Conservation (phyloP, 2,329 filamentous ascomycete species). For the Dothideomycetes sp. region DNA sequence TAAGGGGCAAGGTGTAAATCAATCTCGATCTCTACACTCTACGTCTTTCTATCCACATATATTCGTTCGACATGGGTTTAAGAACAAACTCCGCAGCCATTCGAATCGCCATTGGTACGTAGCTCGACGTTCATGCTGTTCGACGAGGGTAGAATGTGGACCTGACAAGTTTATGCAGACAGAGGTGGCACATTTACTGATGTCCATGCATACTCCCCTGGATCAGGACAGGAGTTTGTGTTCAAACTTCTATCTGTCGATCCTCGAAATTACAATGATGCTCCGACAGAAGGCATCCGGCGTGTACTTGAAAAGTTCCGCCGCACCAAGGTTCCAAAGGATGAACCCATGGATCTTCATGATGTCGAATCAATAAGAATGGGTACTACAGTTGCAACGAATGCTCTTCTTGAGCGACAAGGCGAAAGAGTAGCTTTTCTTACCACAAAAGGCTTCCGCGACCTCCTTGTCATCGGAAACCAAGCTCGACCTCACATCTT, state of each 20-base stretch:
- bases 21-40: too few relatives aligned
- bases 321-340: constrained; percentile 16
- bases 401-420: constrained; percentile 19
- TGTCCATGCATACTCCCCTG: constrained; percentile 13
- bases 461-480: constrained; percentile 20
- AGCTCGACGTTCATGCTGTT: too few relatives aligned
- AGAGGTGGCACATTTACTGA: constrained; percentile 22
- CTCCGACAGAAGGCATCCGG: constrained; percentile 23
- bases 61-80: too few relatives aligned
- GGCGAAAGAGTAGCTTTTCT: constrained; percentile 16
- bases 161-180: too few relatives aligned
- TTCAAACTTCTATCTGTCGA: constrained; percentile 21
- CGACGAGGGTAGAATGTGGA: too few relatives aligned
- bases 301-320: constrained; percentile 16
- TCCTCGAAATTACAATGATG: constrained; percentile 20
- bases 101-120: too few relatives aligned
- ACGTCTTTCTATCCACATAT: too few relatives aligned
- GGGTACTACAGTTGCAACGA: constrained; percentile 20
- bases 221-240: constrained; percentile 16
- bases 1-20: too few relatives aligned
- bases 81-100: too few relatives aligned
- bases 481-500: constrained; percentile 22
- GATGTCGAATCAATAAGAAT: constrained; percentile 10
- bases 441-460: constrained; percentile 20
- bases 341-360: constrained; percentile 13